Evolutionary conservation across 2,329 filamentous ascomycete genomes (phyloP), one percentile per base, ranked within the genome.

Genomic region (Aspergillus sp.): DNA sequence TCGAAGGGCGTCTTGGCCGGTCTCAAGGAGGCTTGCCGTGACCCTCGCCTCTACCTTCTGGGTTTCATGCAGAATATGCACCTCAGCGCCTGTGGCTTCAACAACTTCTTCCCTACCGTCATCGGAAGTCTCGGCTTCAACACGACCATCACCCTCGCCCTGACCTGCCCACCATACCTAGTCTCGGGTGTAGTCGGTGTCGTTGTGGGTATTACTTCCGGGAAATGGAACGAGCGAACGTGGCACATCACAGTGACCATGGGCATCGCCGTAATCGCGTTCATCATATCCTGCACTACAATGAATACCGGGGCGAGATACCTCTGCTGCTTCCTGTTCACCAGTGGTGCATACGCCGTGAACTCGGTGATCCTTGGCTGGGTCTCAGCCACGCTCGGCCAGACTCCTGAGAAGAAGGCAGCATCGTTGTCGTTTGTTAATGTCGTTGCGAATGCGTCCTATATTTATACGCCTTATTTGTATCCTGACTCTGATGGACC

Each of bases 11-110:
- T 49, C 27, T 8, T 49, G n/a, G 46, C 46, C 3, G 46, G 46
- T 7, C 8, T 49, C 9, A 72, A 75, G 59, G 44, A 62, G 47
- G 67, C 66, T 14, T 50, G 64, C 19, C 41, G 44, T 8, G 67
- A 68, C 62, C 63, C 46, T 8, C 73, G 76, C 52, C 67, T 80
- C 1, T 79, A 75, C 61, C 63, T 80, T 2, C 66, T 80, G 31
- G 68, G 66, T 7, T 70, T 79, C 57, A 78, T 79, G 74, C 76
- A 79, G 60, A 77, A 79, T 60, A 75, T 78, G 70, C 77, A 79
- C 63, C 64, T 79, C 47, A 75, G 72, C 12, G 75, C 76, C 23
- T 75, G 74, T 40, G 70, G 70, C 0, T 80, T 79, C 69, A 75
- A 77, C 63, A 78, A 72, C 67, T 76, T 76, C 68, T 76, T 76